phyloP scores from a whole-genome alignment of 345 rosid genomes.

The Alliaria petiolata region DNA sequence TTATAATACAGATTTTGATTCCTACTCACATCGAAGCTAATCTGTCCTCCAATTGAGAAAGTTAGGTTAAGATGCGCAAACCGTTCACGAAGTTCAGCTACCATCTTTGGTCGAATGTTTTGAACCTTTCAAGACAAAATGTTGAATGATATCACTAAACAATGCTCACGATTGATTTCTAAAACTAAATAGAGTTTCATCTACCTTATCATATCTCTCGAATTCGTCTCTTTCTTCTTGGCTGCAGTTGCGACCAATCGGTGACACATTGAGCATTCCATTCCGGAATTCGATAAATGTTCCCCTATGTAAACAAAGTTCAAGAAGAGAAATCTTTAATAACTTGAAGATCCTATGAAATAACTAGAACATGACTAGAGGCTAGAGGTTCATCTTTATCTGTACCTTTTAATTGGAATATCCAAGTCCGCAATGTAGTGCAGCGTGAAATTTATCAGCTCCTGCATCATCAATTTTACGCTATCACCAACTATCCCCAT shows the following conservation, averaged over 20 bases:
- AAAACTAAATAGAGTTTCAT: conserved; percentile 2
- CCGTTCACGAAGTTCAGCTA: conserved; percentile 76
- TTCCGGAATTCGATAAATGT: conserved; percentile 95
- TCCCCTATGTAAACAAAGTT: conserved; percentile 51
- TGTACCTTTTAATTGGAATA: conserved; percentile 92
- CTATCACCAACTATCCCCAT: not conserved
- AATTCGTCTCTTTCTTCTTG: conserved; percentile 99
- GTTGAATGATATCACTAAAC: not conserved
- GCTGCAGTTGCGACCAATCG: conserved; percentile 98
- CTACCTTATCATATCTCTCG: conserved; percentile 91
- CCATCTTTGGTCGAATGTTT: conserved; percentile 80
- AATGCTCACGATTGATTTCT: not conserved
- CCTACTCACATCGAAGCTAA: conserved; percentile 88
- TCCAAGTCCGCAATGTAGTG: conserved; percentile 96
- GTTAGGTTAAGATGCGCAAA: conserved; percentile 89
- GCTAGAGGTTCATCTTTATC: not conserved
- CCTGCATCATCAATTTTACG: conserved; percentile 50
- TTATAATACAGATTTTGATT: not conserved
- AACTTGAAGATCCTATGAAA: not conserved
- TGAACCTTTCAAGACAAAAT: conserved; percentile 58
- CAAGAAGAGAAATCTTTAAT: not conserved
- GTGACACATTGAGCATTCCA: conserved; percentile 97
- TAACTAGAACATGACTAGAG: not conserved
- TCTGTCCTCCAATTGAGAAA: conserved; percentile 96
- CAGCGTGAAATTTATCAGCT: conserved; percentile 72